A percentile compares a stretch with the other conserved stretches of the same genome.
Evolutionary conservation across 768 basidiomycete species (phyloP).

Genomic region (Sarcodon aspratus): DNA sequence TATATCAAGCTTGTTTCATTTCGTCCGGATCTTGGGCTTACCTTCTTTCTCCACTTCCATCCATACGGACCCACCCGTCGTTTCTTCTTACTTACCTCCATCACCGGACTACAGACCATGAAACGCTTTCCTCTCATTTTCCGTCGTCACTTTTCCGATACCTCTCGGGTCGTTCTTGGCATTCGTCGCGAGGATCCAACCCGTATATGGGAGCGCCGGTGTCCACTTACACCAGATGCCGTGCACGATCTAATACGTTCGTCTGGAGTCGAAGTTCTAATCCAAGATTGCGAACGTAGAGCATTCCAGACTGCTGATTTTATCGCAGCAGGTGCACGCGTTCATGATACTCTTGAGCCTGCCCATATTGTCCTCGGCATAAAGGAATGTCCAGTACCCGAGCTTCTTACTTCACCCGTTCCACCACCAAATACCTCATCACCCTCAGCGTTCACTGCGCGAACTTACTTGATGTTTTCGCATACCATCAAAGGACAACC

Average conservation of each 20-base stretch:
- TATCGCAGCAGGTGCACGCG: constrained; percentile 64
- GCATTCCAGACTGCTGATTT: constrained; percentile 61
- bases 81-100: too few species aligned
- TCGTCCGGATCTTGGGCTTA: too few species aligned
- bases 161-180: constrained; percentile 30
- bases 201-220: constrained; percentile 81
- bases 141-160: background rate
- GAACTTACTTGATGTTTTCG: constrained; percentile 86
- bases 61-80: too few species aligned
- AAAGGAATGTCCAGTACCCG: constrained; percentile 70
- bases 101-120: too few species aligned
- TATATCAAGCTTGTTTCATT: too few species aligned
- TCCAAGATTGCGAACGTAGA: constrained; percentile 67
- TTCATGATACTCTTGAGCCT: constrained; percentile 41
- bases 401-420: constrained; percentile 40
- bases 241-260: constrained; percentile 48
- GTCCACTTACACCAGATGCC: constrained; percentile 69
- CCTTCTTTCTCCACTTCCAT: too few species aligned
- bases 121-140: too few species aligned
- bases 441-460: constrained; percentile 20
- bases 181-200: constrained; percentile 68
- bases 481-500: constrained; percentile 82
- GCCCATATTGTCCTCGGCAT: constrained; percentile 80
- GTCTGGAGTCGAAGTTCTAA: constrained; percentile 52
- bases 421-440: constrained; percentile 11